Evolutionary conservation across 164 flowering plant species (phyloP), one percentile per base, ranked within the genome.

Genomic region (Echeveria elegans): DNA sequence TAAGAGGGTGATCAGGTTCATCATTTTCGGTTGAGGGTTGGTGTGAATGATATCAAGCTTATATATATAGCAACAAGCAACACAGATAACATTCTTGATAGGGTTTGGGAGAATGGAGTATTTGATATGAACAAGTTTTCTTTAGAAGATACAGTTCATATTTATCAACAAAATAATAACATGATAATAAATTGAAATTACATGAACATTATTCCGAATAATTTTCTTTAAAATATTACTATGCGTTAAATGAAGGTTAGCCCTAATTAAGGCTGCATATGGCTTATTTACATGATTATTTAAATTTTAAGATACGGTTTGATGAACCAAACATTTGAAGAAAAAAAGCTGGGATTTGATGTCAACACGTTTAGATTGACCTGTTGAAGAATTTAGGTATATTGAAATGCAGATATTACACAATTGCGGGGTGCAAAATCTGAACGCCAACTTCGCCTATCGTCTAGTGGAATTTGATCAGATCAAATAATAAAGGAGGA

Each of bases 321-420:
- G 53, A 48, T 48, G 24, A 48, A 48, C 53, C 53, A 48, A 48
- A 19, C 53, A 19, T 48, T 48, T 48, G 53, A 48, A 48, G n/a
- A 48, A 48, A 6, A 9, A 5, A n/a, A n/a, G n/a, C n/a, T n/a
- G 24, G 53, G 5, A 19, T 48, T 48, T 48, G 53, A 48, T 48
- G 53, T n/a, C 53, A 48, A 19, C 24, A 43, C 8, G 53, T 48
- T 48, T 48, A 19, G 24, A 48, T n/a, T n/a, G 53, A 48, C 53
- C n/a, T 48, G 53, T n/a, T 24, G 15, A 2, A 45, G 48, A 45
- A 48, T n/a, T 19, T 48, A 48, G 0, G 21, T 18, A 6, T 21
- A 47, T 47, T 47, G 19, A n/a, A n/a, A 4, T 48, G 23, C 24
- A 16, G 53, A n/a, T 48, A 15, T 43, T 43, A 1, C 18, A 43